Base-by-base conservation (phyloP, 2,329 filamentous ascomycete species). In the Dothidotthia symphoricarpi region DNA sequence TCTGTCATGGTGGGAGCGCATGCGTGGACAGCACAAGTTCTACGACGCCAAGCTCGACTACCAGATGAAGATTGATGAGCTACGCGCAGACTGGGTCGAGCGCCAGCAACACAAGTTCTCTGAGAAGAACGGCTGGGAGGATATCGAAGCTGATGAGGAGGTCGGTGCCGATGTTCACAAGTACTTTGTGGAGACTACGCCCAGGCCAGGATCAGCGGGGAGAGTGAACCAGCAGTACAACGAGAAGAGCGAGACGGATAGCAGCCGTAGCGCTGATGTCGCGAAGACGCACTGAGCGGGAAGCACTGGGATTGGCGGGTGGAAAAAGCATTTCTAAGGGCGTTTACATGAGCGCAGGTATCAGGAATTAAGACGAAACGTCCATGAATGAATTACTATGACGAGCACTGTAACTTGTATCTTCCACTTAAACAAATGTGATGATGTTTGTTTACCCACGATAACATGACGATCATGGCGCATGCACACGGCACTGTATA, bases 1-100 rank as follows among this genome's bases (percentile, higher is more conserved):
- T 63, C 73, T 97, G 47, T 91, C 86, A 6, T 66, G 90, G 34
- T 97, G 88, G 85, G 91, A 97, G 76, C 83, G 88, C 45, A 68
- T 87, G 47, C 77, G 80, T 37, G 89, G 88, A 34, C 77, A 85
- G 13, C 82, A 84, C 67, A 94, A 93, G 75, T 66, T 78, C 63
- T 97, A 96, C 73, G 75, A 96, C 67, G 81, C 52, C 28, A 82
- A 87, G 47, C 72, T 83, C 34, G 91, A 97, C 74, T 88, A 85
- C 72, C 79, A 86, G 71, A 76, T 83, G 64, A 90, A 88, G 76
- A 85, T 96, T 47, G 77, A 83, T 55, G 91, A 96, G 64, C 86
- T 95, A 78, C 75, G 81, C 34, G 62, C 62, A 3, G 72, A 75
- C 27, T 76, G 73, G 69, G 67, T 73, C 19, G 73, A 78, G 47